Conservation (phyloP, 2,329 filamentous ascomycete genomes). For the Colletotrichum sidae region DNA sequence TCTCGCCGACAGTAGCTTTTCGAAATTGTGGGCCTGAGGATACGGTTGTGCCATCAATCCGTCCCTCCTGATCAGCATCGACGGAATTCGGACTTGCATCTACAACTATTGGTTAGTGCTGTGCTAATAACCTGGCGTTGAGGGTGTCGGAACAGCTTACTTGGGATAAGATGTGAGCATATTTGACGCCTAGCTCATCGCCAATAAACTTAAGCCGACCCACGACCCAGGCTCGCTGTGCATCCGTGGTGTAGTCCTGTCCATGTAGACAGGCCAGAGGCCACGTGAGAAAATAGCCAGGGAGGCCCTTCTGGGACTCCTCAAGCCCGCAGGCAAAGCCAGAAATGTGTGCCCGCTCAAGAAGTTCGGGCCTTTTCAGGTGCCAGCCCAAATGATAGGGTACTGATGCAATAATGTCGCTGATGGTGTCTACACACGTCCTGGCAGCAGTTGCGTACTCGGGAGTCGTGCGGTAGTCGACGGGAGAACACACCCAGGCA, state of each 20-base stretch:
- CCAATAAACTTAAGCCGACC: constrained; percentile 67
- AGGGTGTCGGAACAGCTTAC: constrained; percentile 49
- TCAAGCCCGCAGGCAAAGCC: constrained; percentile 64
- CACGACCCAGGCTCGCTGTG: constrained; percentile 66
- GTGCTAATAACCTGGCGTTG: not conserved
- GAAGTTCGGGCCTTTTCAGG: constrained; percentile 55
- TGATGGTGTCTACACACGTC: constrained; percentile 63
- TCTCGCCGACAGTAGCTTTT: constrained; percentile 57
- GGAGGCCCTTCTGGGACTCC: constrained; percentile 62
- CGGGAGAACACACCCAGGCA: constrained; percentile 69
- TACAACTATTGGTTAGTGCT: constrained; percentile 42
- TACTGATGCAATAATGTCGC: constrained; percentile 70
- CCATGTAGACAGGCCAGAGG: constrained; percentile 65
- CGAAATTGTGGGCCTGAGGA: constrained; percentile 55
- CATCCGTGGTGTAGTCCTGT: constrained; percentile 70
- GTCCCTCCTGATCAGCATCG: constrained; percentile 70
- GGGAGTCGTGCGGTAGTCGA: constrained; percentile 72
- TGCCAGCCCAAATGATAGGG: constrained; percentile 73
- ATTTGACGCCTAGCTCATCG: constrained; percentile 67
- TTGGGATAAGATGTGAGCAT: constrained; percentile 65
- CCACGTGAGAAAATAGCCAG: constrained; percentile 71
- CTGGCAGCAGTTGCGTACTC: constrained; percentile 68
- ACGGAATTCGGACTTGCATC: constrained; percentile 70
- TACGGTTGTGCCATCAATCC: constrained; percentile 59
- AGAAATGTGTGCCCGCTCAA: constrained; percentile 53